Percentiles rank a stretch among this genome's conserved stretches.
These are phyloP conservation scores for Fonsecaea monophora DNA, from an alignment of 2,329 filamentous ascomycete genomes.

Conservation along the genomic window DNA sequence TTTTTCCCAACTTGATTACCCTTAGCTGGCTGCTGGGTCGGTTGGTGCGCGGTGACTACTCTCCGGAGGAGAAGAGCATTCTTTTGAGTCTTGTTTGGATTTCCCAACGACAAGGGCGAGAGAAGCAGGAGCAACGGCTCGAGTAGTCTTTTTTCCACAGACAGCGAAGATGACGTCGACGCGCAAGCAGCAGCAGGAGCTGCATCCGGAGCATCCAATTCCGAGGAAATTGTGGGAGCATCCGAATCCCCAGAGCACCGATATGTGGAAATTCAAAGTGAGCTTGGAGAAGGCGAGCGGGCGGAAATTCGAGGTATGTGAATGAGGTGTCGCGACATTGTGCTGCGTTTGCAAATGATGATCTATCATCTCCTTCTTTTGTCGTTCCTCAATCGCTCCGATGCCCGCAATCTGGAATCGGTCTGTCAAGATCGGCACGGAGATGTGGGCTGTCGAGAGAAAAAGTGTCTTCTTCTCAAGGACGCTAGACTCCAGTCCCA, in stretches of 20 bases:
- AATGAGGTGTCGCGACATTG: not conserved
- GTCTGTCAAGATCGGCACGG: not conserved
- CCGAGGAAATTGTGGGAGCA: conserved; percentile 66
- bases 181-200: not conserved
- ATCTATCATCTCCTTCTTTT: too few species aligned
- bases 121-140: not conserved
- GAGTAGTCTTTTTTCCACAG: too few species aligned
- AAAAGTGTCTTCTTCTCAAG: not conserved
- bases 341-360: not conserved
- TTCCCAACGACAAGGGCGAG: not conserved
- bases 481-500: not conserved
- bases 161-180: not conserved
- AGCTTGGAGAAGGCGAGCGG: conserved; percentile 25
- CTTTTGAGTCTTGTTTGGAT: too few species aligned
- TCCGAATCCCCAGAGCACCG: conserved; percentile 64
- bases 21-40: too few species aligned
- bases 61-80: too few species aligned
- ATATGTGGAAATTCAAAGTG: conserved; percentile 67
- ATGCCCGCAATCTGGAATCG: not conserved
- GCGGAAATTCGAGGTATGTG: conserved; percentile 25
- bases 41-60: too few species aligned
- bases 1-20: too few species aligned
- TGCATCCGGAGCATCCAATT: conserved; percentile 17
- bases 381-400: too few species aligned
- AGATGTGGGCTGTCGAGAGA: not conserved